These are phyloP conservation scores for Solanum aculeatissimum DNA, from an alignment of 305 asterid genomes.

Conservation along the genomic window DNA sequence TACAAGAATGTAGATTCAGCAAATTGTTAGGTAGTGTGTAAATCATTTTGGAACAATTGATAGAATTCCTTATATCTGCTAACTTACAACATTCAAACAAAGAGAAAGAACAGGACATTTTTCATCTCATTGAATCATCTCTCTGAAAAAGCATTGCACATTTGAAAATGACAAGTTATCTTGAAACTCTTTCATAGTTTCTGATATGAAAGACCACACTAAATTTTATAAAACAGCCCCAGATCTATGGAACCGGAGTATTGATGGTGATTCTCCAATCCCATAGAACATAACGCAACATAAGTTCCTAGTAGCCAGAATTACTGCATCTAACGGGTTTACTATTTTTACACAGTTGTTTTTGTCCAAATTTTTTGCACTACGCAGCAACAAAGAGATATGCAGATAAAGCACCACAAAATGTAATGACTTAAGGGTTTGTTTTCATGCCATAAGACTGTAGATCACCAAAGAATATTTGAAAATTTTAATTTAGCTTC, in stretches of 20 bases:
- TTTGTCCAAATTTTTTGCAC: neutral
- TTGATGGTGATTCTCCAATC: neutral
- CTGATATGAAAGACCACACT: neutral
- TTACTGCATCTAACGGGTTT: neutral
- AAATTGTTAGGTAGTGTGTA: neutral
- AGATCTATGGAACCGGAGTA: neutral
- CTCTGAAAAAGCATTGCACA: neutral
- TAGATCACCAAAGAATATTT: neutral
- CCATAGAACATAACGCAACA: neutral
- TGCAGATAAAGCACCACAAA: neutral
- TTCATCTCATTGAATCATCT: neutral
- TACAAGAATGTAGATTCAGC: conserved; percentile 10
- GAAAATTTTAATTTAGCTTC: neutral
- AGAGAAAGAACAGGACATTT: neutral
- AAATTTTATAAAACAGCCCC: neutral
- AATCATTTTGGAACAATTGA: neutral
- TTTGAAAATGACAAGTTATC: neutral
- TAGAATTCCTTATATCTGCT: neutral
- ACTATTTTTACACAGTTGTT: neutral
- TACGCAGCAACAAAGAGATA: neutral
- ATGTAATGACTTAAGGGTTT: neutral
- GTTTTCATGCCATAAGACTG: neutral
- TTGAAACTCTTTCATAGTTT: neutral
- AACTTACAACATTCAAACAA: neutral
- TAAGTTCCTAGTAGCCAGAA: neutral